These are phyloP conservation scores for Bothriochloa decipiens DNA, from an alignment of 176 grass and related monocot genomes.

Conservation along the genomic window DNA sequence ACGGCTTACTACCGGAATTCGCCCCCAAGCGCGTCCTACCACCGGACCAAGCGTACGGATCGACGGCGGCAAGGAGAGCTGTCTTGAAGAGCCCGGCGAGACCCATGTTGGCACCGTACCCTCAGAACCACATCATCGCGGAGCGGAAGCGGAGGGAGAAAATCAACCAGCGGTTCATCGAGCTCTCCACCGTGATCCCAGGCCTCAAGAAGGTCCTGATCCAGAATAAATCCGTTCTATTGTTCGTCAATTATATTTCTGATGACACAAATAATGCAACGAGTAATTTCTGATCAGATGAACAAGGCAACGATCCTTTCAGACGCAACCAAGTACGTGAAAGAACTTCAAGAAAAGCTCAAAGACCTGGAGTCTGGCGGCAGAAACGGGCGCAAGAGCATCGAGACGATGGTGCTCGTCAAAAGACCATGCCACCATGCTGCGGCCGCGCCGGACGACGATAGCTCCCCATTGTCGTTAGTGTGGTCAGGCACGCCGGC, in stretches of 20 bases:
- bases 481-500: neutral
- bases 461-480: neutral
- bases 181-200: conserved; percentile 74
- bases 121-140: conserved; percentile 65
- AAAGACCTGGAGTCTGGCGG: conserved; percentile 48
- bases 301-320: conserved; percentile 79
- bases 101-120: conserved; percentile 10
- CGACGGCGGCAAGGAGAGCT: conserved; percentile 4
- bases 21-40: too few relatives aligned
- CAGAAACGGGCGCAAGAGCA: conserved; percentile 16
- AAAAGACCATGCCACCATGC: conserved; percentile 45
- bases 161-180: conserved; percentile 75
- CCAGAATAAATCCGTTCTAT: too few relatives aligned
- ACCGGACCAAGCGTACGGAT: neutral
- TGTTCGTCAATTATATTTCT: too few relatives aligned
- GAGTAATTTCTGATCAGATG: conserved; percentile 43
- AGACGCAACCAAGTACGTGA: conserved; percentile 55
- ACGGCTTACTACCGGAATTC: neutral
- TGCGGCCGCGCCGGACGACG: conserved; percentile 21
- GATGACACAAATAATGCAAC: too few relatives aligned
- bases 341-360: conserved; percentile 66
- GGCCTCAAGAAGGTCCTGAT: conserved; percentile 66
- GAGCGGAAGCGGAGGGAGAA: conserved; percentile 81
- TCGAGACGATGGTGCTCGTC: conserved; percentile 44
- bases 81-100: conserved; percentile 9